Percentiles rank a stretch among this genome's conserved stretches.
Conservation (phyloP, 2,329 filamentous ascomycete genomes). For the Colletotrichum shisoi region DNA sequence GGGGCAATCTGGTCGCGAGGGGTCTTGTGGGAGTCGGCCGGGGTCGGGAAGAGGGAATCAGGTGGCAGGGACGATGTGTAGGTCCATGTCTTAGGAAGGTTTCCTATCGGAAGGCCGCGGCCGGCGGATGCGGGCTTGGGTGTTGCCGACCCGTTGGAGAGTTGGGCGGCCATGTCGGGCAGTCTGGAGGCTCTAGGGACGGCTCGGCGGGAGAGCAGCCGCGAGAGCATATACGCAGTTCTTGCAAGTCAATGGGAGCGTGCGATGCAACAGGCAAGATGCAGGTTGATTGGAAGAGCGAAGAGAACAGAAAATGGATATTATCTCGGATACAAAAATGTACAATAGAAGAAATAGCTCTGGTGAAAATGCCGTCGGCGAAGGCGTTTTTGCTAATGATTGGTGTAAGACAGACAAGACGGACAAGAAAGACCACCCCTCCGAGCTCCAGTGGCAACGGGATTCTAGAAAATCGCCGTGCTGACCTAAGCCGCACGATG, state of each 20-base stretch:
- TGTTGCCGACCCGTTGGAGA: slow-evolving; percentile 44
- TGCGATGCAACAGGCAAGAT: neutral
- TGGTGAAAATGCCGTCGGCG: neutral
- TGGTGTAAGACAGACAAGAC: slow-evolving; percentile 11
- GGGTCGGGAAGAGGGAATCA: slow-evolving; percentile 81
- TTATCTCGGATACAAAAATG: slow-evolving; percentile 20
- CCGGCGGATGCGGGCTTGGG: slow-evolving; percentile 6
- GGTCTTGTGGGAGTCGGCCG: slow-evolving; percentile 80
- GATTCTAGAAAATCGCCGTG: slow-evolving; percentile 15
- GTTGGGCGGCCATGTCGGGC: slow-evolving; percentile 47
- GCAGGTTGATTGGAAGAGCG: neutral
- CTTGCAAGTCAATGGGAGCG: slow-evolving; percentile 5
- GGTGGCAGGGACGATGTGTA: slow-evolving; percentile 74
- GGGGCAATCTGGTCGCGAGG: slow-evolving; percentile 79
- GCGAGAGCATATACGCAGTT: slow-evolving; percentile 46
- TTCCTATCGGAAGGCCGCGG: slow-evolving; percentile 54
- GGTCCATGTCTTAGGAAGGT: slow-evolving; percentile 71
- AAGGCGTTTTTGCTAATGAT: slow-evolving; percentile 32
- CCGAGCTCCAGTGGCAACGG: slow-evolving; percentile 23
- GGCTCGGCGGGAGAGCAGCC: slow-evolving; percentile 46
- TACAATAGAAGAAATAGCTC: neutral
- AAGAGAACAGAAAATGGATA: neutral
- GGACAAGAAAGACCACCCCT: slow-evolving; percentile 8
- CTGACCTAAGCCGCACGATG: slow-evolving; percentile 34
- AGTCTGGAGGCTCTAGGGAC: slow-evolving; percentile 43